Evolutionary conservation across 768 basidiomycete genomes (phyloP).

Genomic region (Suillus lakei): DNA sequence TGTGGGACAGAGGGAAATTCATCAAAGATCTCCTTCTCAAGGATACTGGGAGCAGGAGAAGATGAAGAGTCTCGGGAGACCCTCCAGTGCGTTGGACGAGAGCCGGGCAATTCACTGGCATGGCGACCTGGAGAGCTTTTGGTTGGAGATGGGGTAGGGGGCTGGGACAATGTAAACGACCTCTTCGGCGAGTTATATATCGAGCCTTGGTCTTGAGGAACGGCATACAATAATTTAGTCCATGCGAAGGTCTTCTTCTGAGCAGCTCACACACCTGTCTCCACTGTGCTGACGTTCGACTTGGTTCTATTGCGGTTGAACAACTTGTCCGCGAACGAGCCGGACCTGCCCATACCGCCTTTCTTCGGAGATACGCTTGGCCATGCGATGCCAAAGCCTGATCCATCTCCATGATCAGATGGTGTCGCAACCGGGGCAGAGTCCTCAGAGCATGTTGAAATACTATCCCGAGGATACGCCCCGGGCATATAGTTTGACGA

Average conservation of each 20-base stretch:
- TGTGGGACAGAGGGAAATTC: slow-evolving; percentile 75
- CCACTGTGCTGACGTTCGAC: slow-evolving; percentile 52
- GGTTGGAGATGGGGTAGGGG: slow-evolving; percentile 23
- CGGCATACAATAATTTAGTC: neutral
- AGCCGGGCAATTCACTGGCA: slow-evolving; percentile 13
- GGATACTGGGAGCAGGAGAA: slow-evolving; percentile 45
- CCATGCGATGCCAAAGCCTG: slow-evolving; percentile 46
- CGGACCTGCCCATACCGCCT: slow-evolving; percentile 50
- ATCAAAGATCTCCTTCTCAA: slow-evolving; percentile 68
- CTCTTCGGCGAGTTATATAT: slow-evolving; percentile 31
- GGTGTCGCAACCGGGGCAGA: slow-evolving; percentile 65
- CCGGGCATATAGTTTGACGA: slow-evolving; percentile 46
- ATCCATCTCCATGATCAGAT: slow-evolving; percentile 45
- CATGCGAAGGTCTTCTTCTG: neutral
- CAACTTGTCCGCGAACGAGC: slow-evolving; percentile 65
- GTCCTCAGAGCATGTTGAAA: slow-evolving; percentile 72
- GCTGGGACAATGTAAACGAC: slow-evolving; percentile 25
- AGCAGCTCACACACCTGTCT: slow-evolving; percentile 43
- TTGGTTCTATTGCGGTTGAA: slow-evolving; percentile 59
- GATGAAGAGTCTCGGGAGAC: slow-evolving; percentile 47
- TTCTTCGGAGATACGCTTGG: slow-evolving; percentile 59
- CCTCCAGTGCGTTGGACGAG: slow-evolving; percentile 51
- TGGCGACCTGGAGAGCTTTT: slow-evolving; percentile 16
- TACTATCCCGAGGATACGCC: slow-evolving; percentile 58
- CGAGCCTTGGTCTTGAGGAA: slow-evolving; percentile 30